Base-by-base conservation (phyloP, 495 filamentous ascomycete species). In the Penicillium taxi region DNA sequence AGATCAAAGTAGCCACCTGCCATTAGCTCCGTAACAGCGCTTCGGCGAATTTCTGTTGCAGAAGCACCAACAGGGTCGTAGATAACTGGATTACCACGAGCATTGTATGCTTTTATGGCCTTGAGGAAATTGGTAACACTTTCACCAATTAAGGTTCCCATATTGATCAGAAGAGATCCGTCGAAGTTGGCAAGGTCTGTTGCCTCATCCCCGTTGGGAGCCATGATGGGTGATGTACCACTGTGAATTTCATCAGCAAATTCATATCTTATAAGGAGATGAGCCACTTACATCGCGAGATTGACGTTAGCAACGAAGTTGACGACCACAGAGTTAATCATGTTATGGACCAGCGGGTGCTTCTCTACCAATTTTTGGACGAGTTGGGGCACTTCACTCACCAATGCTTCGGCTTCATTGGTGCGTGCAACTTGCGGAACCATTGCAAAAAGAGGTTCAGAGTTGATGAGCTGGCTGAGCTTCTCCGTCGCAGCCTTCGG, bases 151-250 rank as follows among this genome's bases (percentile, higher is more conserved):
- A 90, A 73, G 2, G 86, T 94, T 14, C 91, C 91, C 86, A 96
- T 95, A 58, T 98, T 98, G 48, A 98, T 78, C 9, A 98, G 81
- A 8, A 96, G 65, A 2, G 83, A 72, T 9, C 74, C 75, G 27
- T 67, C 64, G 5, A 89, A 66, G 17, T 66, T 67, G 21, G 75
- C 76, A 25, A 98, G 66, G 53, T 95, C 88, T 5, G 59, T 56
- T 3, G 89, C 86, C 70, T 98, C 91, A 39, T 81, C 75, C 9
- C 79, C 82, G 49, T 88, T 81, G 43, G 81, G 86, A 2, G 87
- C 77, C 91, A 98, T 98, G 46, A 98, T 96, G 6, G 91, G 91
- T 11, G 80, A 87, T 21, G 85, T 84, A 14, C 91, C 90, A 42
- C 70, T 74, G 20, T 4, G 15, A 25, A 5, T 18, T 27, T 13